Percentiles rank a stretch among this genome's conserved stretches.
Evolutionary conservation across 371 early-diverging fungal genomes (phyloP).

Genomic region (Mortierella sp.): DNA sequence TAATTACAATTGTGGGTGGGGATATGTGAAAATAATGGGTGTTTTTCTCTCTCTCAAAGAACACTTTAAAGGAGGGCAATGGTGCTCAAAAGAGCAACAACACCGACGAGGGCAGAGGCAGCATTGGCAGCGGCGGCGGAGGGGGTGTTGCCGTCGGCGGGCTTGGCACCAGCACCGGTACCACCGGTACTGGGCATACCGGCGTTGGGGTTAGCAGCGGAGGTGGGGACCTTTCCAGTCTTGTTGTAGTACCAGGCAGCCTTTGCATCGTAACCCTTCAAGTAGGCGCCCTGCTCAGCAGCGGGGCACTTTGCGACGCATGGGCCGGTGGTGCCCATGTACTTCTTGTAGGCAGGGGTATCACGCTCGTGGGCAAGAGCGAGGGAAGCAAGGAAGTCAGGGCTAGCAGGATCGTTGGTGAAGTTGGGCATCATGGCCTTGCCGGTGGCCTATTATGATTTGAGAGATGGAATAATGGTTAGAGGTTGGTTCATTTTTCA

Average conservation of each 20-base stretch:
- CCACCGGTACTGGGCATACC: conserved; percentile 5
- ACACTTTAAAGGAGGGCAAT: conserved; percentile 27
- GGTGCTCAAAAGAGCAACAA: conserved; percentile 34
- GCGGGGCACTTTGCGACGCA: conserved; percentile 14
- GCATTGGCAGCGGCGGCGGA: conserved; percentile 45
- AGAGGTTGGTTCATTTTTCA: neutral
- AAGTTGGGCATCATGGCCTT: conserved; percentile 16
- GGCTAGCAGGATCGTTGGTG: conserved; percentile 18
- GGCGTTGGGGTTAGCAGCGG: conserved; percentile 15
- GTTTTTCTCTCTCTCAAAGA: neutral
- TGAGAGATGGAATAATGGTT: neutral
- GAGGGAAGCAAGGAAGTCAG: conserved; percentile 25
- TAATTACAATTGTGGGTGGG: neutral
- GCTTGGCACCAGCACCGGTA: conserved; percentile 40
- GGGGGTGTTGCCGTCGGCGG: too few relatives aligned
- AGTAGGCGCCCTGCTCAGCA: conserved; percentile 17
- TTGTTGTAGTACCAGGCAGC: conserved; percentile 34
- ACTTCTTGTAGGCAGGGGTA: conserved; percentile 17
- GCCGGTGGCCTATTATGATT: conserved; percentile 10
- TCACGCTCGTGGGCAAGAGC: conserved; percentile 14
- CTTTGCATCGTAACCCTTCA: conserved; percentile 37
- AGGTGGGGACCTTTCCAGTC: neutral
- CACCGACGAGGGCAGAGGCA: conserved; percentile 35
- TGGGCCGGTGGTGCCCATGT: conserved; percentile 18
- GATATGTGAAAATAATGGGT: neutral